Percentiles rank a stretch among this genome's conserved stretches.
phyloP scores from a whole-genome alignment of 2,329 filamentous ascomycete species.

The Penicillium sclerotigenum region DNA sequence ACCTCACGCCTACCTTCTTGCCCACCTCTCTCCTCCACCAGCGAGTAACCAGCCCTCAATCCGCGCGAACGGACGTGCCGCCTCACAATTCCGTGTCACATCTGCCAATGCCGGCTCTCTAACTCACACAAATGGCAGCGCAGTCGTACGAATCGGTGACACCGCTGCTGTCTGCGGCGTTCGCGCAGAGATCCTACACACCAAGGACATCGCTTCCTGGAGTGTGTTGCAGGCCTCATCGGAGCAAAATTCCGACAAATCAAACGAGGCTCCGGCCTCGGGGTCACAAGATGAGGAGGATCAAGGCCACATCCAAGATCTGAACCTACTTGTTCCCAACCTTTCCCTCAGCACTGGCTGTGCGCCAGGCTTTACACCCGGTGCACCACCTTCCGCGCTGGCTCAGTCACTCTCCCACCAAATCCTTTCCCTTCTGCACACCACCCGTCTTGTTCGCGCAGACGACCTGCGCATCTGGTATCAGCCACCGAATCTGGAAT shows the following conservation, averaged over 20 bases:
- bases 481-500: constrained; percentile 45
- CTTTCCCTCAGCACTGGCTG: constrained; percentile 89
- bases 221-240: constrained; percentile 35
- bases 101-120: constrained; percentile 78
- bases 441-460: constrained; percentile 62
- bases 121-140: constrained; percentile 84
- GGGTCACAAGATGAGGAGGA: constrained; percentile 50
- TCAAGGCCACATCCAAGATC: constrained; percentile 46
- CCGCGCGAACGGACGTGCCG: constrained; percentile 77
- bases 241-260: constrained; percentile 36
- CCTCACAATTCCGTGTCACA: constrained; percentile 67
- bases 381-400: constrained; percentile 71
- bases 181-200: constrained; percentile 76
- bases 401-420: constrained; percentile 84
- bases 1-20: constrained; percentile 83
- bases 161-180: constrained; percentile 95
- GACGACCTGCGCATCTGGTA: constrained; percentile 73
- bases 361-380: constrained; percentile 79
- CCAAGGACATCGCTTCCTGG: constrained; percentile 65
- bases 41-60: constrained; percentile 53
- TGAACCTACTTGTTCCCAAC: constrained; percentile 83
- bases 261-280: constrained; percentile 14
- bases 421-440: constrained; percentile 72
- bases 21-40: constrained; percentile 68
- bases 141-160: constrained; percentile 81